Percentiles rank a stretch among this genome's conserved stretches.
Evolutionary conservation across 1,284 basidiomycete genomes (phyloP).

Genomic region (Leccinum cinnamomeum): DNA sequence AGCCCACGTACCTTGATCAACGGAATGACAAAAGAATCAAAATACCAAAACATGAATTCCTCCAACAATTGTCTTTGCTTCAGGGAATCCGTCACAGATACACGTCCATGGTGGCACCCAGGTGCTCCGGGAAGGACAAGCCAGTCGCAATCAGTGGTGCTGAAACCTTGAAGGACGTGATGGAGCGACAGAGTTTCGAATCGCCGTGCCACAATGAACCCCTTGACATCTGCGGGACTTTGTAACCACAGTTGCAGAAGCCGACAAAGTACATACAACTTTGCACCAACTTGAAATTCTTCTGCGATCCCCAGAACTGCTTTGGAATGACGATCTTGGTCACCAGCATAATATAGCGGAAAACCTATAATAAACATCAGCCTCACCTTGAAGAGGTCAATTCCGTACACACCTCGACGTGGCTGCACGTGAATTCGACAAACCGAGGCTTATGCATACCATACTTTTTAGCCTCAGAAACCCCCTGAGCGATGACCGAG

Average conservation of each 20-base stretch:
- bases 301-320: conserved; percentile 74
- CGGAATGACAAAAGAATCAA: conserved; percentile 82
- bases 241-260: neutral
- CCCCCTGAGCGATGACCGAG: conserved; percentile 42
- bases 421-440: conserved; percentile 69
- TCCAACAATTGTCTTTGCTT: conserved; percentile 79
- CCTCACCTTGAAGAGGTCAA: neutral
- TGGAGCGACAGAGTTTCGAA: conserved; percentile 87
- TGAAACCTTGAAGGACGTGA: conserved; percentile 74
- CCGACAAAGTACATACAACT: conserved; percentile 48
- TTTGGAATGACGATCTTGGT: conserved; percentile 74
- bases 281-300: conserved; percentile 67
- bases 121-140: conserved; percentile 48
- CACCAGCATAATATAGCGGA: conserved; percentile 62
- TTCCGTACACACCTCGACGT: conserved; percentile 50
- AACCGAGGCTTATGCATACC: conserved; percentile 70
- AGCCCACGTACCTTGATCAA: conserved; percentile 65
- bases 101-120: conserved; percentile 44
- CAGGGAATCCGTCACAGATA: conserved; percentile 64
- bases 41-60: conserved; percentile 92
- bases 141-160: conserved; percentile 82
- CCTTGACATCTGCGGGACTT: conserved; percentile 57
- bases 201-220: conserved; percentile 72
- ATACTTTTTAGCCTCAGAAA: conserved; percentile 48
- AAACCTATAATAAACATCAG: conserved; percentile 54